These are phyloP conservation scores for Mycena vulgaris DNA, from an alignment of 768 basidiomycete species.

Conservation along the genomic window DNA sequence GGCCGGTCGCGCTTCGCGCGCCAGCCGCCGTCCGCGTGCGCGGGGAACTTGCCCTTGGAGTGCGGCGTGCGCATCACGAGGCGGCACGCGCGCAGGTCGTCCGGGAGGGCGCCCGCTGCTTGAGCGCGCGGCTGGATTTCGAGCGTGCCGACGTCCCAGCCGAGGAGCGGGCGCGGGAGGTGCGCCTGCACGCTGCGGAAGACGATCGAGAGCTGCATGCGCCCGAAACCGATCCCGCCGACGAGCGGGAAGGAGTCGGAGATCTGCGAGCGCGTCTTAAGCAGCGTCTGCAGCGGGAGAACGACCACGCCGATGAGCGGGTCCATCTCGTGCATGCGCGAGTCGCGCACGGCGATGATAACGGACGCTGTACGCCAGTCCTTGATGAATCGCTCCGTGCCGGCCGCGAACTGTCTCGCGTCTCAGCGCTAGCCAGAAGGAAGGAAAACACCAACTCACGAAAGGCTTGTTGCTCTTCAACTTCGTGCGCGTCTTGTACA, in stretches of 20 bases:
- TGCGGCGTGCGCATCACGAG: slow-evolving; percentile 57
- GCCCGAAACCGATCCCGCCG: slow-evolving; percentile 79
- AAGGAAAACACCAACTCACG: slow-evolving; percentile 46
- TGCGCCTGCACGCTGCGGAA: slow-evolving; percentile 78
- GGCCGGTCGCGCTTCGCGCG: slow-evolving; percentile 46
- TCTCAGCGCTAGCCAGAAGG: slow-evolving; percentile 2
- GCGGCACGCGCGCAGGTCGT: slow-evolving; percentile 56
- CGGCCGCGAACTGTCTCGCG: slow-evolving; percentile 66
- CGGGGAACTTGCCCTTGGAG: slow-evolving; percentile 55
- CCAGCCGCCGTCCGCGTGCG: slow-evolving; percentile 53
- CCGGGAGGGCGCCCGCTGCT: slow-evolving; percentile 46
- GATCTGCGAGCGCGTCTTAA: slow-evolving; percentile 67
- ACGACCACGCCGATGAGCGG: slow-evolving; percentile 82
- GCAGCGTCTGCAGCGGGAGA: slow-evolving; percentile 62
- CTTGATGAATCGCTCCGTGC: slow-evolving; percentile 78
- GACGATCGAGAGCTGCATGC: slow-evolving; percentile 73
- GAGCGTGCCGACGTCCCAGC: slow-evolving; percentile 81
- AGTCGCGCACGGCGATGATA: slow-evolving; percentile 77
- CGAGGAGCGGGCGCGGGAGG: slow-evolving; percentile 70
- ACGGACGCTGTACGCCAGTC: slow-evolving; percentile 74
- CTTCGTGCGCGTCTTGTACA: slow-evolving; percentile 64
- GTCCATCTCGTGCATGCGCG: slow-evolving; percentile 70
- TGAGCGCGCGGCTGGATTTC: slow-evolving; percentile 59
- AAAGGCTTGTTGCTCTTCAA: slow-evolving; percentile 62
- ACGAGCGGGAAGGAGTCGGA: slow-evolving; percentile 74